Percentiles rank a stretch among this genome's conserved stretches.
Conservation (phyloP, 2,329 filamentous ascomycete species). For the Diaporthe capsici region DNA sequence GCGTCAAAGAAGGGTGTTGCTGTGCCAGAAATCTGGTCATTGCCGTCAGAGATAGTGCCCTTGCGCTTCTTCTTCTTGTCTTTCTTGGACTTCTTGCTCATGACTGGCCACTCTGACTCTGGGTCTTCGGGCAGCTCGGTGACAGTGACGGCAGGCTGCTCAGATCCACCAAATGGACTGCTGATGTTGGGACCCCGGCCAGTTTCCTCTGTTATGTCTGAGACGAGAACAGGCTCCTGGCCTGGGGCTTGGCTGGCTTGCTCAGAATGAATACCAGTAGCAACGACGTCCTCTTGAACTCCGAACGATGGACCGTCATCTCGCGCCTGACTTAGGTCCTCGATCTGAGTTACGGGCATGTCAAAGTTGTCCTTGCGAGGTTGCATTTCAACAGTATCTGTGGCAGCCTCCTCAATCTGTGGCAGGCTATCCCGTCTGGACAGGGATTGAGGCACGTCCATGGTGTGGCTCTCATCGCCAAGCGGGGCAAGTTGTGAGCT, state of each 20-base stretch:
- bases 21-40: constrained; percentile 19
- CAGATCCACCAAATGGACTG: not conserved
- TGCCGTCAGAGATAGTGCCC: constrained; percentile 29
- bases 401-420: not conserved
- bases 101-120: constrained; percentile 42
- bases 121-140: constrained; percentile 41
- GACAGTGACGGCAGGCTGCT: constrained; percentile 2
- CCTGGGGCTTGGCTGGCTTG: not conserved
- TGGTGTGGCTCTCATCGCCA: not conserved
- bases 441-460: constrained; percentile 2
- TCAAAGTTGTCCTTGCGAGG: not conserved
- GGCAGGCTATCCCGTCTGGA: not conserved
- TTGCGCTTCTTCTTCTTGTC: constrained; percentile 45
- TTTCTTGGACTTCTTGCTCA: constrained; percentile 54
- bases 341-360: not conserved
- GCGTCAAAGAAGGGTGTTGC: constrained; percentile 24
- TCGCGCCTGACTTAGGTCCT: not conserved
- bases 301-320: not conserved
- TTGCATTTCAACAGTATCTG: not conserved
- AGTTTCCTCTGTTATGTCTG: constrained; percentile 1
- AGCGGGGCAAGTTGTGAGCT: not conserved
- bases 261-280: not conserved
- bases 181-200: not conserved
- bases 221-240: constrained; percentile 2
- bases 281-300: not conserved